Evolutionary conservation across 257 asterid species (phyloP), one percentile per base, ranked within the genome.

Genomic region (Fraxinus anomala): DNA sequence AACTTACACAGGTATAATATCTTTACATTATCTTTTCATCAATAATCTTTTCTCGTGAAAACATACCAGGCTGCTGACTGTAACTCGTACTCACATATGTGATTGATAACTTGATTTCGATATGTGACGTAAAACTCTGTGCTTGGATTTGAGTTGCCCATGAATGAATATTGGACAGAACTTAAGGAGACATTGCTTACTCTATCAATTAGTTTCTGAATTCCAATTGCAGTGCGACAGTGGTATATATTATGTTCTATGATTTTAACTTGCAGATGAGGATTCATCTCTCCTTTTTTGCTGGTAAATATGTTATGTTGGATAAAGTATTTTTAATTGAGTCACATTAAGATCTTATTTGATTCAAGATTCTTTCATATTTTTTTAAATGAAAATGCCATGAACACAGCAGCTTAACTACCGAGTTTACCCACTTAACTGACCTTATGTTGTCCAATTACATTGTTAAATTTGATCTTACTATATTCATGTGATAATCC

Each of bases 1-100:
- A 88, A 73, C 86, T 88, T 70, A 86, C 92, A 0, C 87, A 88
- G 86, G 92, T 86, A 17, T 51, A 23, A n/a, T 76, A 31, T 16
- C 49, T 68, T 34, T 54, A n/a, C 8, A n/a, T 17, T 24, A 30
- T 47, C 31, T 14, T 54, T 71, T 36, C 44, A 42, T 61, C 37
- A 66, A 39, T 39, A 31, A 24, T 61, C 23, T 77, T 14, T 31
- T 31, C 17, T 39, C 3, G 2, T 13, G 49, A 6, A 17, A 76
- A 74, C 36, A 28, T 65, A 17, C 34, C n/a, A 67, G 31, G 33
- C 31, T 71, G 42, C 31, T 73, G 68, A 47, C 33, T 33, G 77
- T 21, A 59, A 59, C 67, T 26, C 44, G 6, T 73, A 51, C 30
- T 47, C 77, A 13, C 49, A 26, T 26, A 36, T 40, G 28, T 26